phyloP scores from a whole-genome alignment of 495 filamentous ascomycete species.

The Symbiotaphrina buchneri region DNA sequence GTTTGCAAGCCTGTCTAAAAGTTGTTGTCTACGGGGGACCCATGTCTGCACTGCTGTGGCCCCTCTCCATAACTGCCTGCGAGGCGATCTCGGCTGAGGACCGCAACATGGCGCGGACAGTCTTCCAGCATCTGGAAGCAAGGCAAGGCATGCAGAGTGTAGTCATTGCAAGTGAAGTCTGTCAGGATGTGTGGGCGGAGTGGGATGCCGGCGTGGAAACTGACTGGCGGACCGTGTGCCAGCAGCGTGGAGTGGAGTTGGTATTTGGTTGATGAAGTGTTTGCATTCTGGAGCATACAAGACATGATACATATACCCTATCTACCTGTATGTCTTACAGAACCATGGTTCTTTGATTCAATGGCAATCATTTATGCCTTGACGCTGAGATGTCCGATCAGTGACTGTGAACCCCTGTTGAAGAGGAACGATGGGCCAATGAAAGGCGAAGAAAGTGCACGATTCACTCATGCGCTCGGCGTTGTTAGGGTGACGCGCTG shows the following conservation, averaged over 20 bases:
- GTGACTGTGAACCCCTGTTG: no score
- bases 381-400: no score
- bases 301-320: no score
- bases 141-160: constrained; percentile 41
- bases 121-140: constrained; percentile 23
- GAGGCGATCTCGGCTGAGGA: constrained; percentile 22
- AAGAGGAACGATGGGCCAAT: no score
- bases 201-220: constrained; percentile 16
- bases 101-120: constrained; percentile 17
- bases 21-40: constrained; percentile 28
- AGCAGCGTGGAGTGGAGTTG: constrained; percentile 26
- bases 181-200: constrained; percentile 31
- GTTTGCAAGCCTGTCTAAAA: constrained; percentile 25
- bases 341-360: no score
- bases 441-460: no score
- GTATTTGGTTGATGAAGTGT: constrained; percentile 28
- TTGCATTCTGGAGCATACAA: no score
- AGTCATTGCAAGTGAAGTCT: constrained; percentile 28
- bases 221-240: constrained; percentile 23
- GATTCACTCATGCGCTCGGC: no score
- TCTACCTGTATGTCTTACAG: no score
- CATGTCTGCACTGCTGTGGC: constrained; percentile 37
- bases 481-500: no score
- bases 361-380: no score
- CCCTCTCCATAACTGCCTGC: constrained; percentile 33